Evolutionary conservation across 1,284 basidiomycete species (phyloP).

Genomic region (Caloboletus firmus): DNA sequence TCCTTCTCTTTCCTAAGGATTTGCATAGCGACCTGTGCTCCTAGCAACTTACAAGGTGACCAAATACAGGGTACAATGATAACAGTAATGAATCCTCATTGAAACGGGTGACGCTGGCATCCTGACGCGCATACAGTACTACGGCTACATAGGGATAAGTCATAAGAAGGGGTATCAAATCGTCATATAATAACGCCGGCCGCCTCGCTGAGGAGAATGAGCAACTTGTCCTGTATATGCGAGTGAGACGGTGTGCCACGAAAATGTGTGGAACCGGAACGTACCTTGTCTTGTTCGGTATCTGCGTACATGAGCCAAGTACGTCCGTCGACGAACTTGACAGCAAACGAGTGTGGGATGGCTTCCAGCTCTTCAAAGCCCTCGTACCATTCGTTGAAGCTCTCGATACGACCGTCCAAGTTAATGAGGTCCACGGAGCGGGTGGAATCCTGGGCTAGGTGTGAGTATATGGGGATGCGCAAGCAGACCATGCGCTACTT

Average conservation of each 20-base stretch:
- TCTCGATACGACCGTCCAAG: slow-evolving; percentile 47
- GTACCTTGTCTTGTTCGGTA: slow-evolving; percentile 66
- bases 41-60: not conserved
- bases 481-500: slow-evolving; percentile 2
- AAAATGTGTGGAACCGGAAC: not conserved
- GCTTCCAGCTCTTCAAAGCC: slow-evolving; percentile 72
- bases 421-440: slow-evolving; percentile 50
- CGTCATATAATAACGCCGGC: slow-evolving; percentile 32
- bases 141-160: slow-evolving; percentile 22
- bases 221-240: slow-evolving; percentile 25
- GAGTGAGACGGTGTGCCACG: slow-evolving; percentile 4
- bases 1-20: no score
- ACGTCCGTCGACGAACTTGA: slow-evolving; percentile 55
- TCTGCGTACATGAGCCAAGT: slow-evolving; percentile 67
- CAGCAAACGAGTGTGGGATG: slow-evolving; percentile 67
- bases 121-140: slow-evolving; percentile 12
- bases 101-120: slow-evolving; percentile 14
- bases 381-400: slow-evolving; percentile 64
- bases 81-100: not conserved
- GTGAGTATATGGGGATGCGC: slow-evolving; percentile 4
- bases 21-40: not conserved
- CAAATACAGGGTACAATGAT: not conserved
- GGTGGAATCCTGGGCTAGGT: slow-evolving; percentile 44
- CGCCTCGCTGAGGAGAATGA: slow-evolving; percentile 34
- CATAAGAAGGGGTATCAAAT: slow-evolving; percentile 7